phyloP scores from a whole-genome alignment of 2,329 filamentous ascomycete genomes.

The Aureobasidium mangrovei region DNA sequence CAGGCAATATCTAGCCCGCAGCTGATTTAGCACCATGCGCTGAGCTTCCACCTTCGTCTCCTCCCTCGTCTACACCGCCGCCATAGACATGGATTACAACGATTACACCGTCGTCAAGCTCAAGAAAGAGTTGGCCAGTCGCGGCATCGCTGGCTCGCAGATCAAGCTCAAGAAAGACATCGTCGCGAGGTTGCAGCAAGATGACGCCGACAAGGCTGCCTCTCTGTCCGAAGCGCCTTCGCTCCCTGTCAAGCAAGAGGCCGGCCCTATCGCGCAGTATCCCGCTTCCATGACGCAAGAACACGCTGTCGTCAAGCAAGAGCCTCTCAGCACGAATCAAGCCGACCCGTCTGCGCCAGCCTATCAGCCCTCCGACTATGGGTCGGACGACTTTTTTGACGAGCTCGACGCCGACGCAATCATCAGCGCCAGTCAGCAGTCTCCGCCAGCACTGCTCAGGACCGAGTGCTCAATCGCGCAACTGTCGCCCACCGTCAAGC shows the following conservation, averaged over 20 bases:
- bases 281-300: too few relatives aligned
- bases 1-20: too few relatives aligned
- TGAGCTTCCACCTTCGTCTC: neutral
- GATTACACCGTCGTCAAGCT: neutral
- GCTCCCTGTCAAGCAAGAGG: neutral
- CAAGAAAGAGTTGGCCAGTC: neutral
- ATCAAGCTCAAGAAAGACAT: conserved; percentile 4
- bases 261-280: neutral
- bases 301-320: too few relatives aligned
- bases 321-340: too few relatives aligned
- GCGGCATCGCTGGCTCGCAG: neutral
- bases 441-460: neutral
- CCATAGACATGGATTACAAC: neutral
- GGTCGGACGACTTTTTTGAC: conserved; percentile 5
- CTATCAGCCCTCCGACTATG: neutral
- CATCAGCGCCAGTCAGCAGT: conserved; percentile 5
- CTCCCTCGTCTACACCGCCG: neutral
- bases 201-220: neutral
- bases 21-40: neutral
- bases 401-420: conserved; percentile 3
- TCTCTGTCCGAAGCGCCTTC: neutral
- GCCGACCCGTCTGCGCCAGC: neutral
- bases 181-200: neutral
- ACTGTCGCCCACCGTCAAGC: neutral
- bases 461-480: neutral